Evolutionary conservation across 2,329 filamentous ascomycete genomes (phyloP).

Genomic region (Cyanodermella asteris): DNA sequence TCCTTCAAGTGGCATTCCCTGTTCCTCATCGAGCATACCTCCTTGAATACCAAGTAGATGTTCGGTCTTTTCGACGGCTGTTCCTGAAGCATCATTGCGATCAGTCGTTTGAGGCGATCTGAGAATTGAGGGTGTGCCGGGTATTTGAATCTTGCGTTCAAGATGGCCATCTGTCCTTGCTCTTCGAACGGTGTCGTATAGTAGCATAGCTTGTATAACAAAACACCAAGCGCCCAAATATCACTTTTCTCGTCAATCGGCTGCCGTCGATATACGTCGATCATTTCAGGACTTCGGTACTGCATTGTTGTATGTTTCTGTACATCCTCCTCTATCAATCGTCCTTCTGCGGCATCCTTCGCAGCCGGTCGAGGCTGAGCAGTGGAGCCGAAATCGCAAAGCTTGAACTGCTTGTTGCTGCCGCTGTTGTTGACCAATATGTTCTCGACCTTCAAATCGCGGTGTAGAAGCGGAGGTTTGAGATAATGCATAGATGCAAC

Average conservation of each 20-base stretch:
- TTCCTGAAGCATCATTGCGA: constrained; percentile 81
- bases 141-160: constrained; percentile 88
- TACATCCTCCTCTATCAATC: constrained; percentile 86
- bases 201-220: constrained; percentile 96
- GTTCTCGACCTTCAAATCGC: constrained; percentile 95
- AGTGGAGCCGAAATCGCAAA: constrained; percentile 93
- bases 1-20: constrained; percentile 73
- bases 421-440: constrained; percentile 60
- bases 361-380: constrained; percentile 68
- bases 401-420: constrained; percentile 60
- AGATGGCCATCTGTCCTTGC: constrained; percentile 86
- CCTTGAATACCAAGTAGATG: constrained; percentile 78
- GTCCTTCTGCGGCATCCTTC: constrained; percentile 67
- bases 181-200: constrained; percentile 98
- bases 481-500: constrained; percentile 99
- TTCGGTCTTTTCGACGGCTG: constrained; percentile 61
- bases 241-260: constrained; percentile 98
- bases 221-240: constrained; percentile 88
- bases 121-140: constrained; percentile 78
- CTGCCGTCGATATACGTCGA: constrained; percentile 89
- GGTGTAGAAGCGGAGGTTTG: constrained; percentile 74
- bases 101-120: constrained; percentile 68
- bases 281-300: constrained; percentile 95
- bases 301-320: constrained; percentile 94
- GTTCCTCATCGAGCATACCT: constrained; percentile 75